phyloP scores from a whole-genome alignment of 306 rosid species.

The Benincasa hispida region DNA sequence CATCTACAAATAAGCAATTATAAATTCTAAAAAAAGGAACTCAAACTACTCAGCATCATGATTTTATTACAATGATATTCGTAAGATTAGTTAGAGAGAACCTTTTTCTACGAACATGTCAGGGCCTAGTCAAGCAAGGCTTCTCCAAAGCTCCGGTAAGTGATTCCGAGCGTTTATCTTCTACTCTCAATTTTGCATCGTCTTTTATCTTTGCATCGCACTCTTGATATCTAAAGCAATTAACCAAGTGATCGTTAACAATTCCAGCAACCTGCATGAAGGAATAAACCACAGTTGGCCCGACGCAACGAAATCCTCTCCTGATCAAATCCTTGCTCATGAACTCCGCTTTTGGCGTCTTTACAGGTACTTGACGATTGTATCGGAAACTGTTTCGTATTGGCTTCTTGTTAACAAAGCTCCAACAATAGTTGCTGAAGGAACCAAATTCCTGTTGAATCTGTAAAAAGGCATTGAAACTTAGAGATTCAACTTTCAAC shows the following conservation, averaged over 20 bases:
- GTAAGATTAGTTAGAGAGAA: conserved; percentile 16
- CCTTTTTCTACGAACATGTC: background rate
- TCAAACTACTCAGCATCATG: background rate
- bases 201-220: conserved; percentile 23
- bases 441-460: conserved; percentile 75
- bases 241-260: conserved; percentile 62
- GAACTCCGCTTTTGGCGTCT: conserved; percentile 74
- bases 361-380: conserved; percentile 71
- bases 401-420: conserved; percentile 65
- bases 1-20: background rate
- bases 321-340: conserved; percentile 87
- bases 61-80: conserved; percentile 1
- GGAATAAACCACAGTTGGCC: conserved; percentile 74
- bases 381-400: conserved; percentile 54
- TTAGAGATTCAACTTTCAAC: background rate
- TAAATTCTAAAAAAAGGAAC: background rate
- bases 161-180: conserved; percentile 8
- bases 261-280: conserved; percentile 88
- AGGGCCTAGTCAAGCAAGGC: conserved; percentile 13
- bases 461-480: conserved; percentile 23
- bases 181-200: conserved; percentile 24
- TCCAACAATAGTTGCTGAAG: conserved; percentile 76
- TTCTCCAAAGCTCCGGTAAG: conserved; percentile 20
- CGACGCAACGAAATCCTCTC: conserved; percentile 93
- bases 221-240: conserved; percentile 54